Base-by-base conservation (phyloP, 805 yeast species). In the Nakazawaea populi region DNA sequence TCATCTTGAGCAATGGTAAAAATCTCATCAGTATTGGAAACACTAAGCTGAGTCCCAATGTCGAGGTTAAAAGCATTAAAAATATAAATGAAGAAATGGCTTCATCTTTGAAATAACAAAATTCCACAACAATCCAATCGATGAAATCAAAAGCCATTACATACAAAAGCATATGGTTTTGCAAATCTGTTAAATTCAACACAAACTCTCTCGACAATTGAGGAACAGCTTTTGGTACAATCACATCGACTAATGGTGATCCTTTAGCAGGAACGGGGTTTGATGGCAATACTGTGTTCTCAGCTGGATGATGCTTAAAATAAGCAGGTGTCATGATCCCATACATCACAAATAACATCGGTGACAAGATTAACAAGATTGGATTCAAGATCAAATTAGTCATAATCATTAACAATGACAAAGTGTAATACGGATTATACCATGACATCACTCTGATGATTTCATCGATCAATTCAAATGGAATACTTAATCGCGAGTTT, bases 171-270 rank as follows among this genome's bases (percentile, higher is more conserved):
- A 87, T 83, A 60, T 82, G 85, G 62, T 89, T 89, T 61, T 89
- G 96, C 52, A 89, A 70, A 68, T 89, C 96, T 1, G 95, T 87
- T 58, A 87, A 70, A 62, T 89, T 89, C 51, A 89, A 62, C 24
- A 85, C 66, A 61, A 89, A 89, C 62, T 89, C 96, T 50, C 87
- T 73, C 34, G 91, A 83, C 46, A 87, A 72, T 63, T 89, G 89
- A 4, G 91, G 86, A 6, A 83, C 87, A 0, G 95, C 94, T 54
- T 78, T 79, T 3, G 89, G 87, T 3, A 75, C 60, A 35, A 69
- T 75, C 29, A 79, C 73, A 10, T 71, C 69, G 42, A 69, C 58
- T 39, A 85, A 57, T 1, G 80, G 75, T 4, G 81, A 80, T 0
- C 80, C 83, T 31, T 73, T 69, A 1, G 80, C 72, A 2, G 82